Evolutionary conservation across 2,329 filamentous ascomycete genomes (phyloP).

Genomic region (Fusarium lyarnte): DNA sequence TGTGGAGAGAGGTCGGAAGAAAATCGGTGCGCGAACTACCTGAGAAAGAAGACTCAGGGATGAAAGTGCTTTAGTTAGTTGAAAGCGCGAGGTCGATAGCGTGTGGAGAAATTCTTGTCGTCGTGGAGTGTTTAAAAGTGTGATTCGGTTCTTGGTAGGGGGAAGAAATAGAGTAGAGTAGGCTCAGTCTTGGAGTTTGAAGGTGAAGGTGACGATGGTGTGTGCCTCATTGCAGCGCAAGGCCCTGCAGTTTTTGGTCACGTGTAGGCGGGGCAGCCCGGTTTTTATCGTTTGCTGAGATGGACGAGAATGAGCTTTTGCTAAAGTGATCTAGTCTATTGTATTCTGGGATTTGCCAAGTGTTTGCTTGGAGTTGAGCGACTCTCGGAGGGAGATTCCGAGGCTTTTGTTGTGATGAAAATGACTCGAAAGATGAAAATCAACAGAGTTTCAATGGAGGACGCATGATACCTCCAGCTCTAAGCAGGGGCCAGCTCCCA

Average conservation of each 20-base stretch:
- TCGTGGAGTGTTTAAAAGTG: conserved; percentile 21
- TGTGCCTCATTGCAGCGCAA: conserved; percentile 42
- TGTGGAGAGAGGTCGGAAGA: conserved; percentile 22
- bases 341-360: conserved; percentile 12
- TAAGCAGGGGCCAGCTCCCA: conserved; percentile 16
- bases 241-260: conserved; percentile 43
- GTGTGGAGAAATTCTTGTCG: conserved; percentile 25
- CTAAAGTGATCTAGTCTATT: not conserved
- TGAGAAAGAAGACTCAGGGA: conserved; percentile 26
- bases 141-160: conserved; percentile 33
- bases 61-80: conserved; percentile 19
- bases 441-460: conserved; percentile 1
- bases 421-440: not conserved
- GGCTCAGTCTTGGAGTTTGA: conserved; percentile 42
- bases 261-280: conserved; percentile 48
- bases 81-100: conserved; percentile 29
- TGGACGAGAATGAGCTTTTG: not conserved
- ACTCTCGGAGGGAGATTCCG: not conserved
- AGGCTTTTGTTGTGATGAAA: not conserved
- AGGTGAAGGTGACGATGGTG: conserved; percentile 43
- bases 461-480: not conserved
- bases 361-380: not conserved
- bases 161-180: conserved; percentile 41
- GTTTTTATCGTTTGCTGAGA: conserved; percentile 16
- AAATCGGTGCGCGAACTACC: conserved; percentile 34